Evolutionary conservation across 257 asterid species (phyloP).

Genomic region (Solanum ossicruentum): DNA sequence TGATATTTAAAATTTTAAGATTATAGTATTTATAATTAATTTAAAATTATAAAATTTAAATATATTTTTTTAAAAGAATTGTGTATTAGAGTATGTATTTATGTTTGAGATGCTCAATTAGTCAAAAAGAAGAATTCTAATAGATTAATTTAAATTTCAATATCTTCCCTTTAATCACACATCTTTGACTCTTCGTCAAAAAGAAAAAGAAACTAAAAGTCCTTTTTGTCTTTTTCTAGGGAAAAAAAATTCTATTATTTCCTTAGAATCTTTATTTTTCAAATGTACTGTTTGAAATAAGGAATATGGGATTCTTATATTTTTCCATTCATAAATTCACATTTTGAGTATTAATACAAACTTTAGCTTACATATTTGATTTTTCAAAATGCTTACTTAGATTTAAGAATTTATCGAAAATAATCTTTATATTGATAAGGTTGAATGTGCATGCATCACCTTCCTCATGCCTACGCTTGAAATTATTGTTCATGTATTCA

Average conservation of each 20-base stretch:
- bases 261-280: neutral
- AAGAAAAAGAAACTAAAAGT: neutral
- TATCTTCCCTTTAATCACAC: neutral
- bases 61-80: too few relatives aligned
- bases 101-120: neutral
- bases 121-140: neutral
- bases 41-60: too few relatives aligned
- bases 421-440: neutral
- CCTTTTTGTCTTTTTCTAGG: neutral
- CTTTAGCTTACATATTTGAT: neutral
- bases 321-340: neutral
- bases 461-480: too few relatives aligned
- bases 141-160: neutral
- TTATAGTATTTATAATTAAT: too few relatives aligned
- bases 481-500: neutral
- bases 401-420: neutral
- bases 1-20: too few relatives aligned
- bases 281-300: neutral
- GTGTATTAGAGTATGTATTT: neutral
- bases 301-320: neutral
- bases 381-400: neutral
- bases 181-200: neutral
- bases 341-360: neutral
- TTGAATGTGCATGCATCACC: neutral
- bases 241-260: neutral